Conservation (phyloP, 805 yeast species). For the Wickerhamiella bombiphila region DNA sequence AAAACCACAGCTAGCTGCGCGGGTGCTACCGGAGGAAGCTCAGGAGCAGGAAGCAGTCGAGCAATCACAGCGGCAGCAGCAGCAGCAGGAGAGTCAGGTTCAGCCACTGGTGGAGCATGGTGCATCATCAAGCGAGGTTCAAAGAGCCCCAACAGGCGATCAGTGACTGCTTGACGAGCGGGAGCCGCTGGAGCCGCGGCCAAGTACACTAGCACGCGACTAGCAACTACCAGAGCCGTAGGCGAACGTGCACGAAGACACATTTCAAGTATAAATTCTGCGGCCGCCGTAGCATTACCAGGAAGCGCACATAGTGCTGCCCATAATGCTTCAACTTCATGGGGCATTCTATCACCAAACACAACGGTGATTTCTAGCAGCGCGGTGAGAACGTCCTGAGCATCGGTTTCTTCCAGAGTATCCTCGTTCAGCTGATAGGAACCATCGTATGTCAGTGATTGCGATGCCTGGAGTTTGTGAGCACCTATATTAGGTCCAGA, state of each 20-base stretch:
- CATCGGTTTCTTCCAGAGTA: neutral
- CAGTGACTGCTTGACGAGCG: conserved; percentile 31
- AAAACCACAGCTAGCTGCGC: conserved; percentile 81
- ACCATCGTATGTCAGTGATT: no score
- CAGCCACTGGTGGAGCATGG: conserved; percentile 44
- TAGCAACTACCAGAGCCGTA: conserved; percentile 57
- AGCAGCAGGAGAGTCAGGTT: conserved; percentile 23
- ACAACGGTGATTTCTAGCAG: conserved; percentile 73
- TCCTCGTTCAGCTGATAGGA: no score
- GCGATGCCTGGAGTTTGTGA: no score
- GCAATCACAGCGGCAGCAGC: conserved; percentile 15
- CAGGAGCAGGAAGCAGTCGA: neutral
- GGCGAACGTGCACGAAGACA: conserved; percentile 60
- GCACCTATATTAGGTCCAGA: no score
- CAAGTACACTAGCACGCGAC: conserved; percentile 69
- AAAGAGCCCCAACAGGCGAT: conserved; percentile 50
- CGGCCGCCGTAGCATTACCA: conserved; percentile 52
- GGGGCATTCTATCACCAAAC: conserved; percentile 57
- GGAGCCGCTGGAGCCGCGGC: conserved; percentile 34
- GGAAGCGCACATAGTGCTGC: conserved; percentile 70
- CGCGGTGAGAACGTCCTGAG: conserved; percentile 54
- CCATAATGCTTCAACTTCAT: conserved; percentile 92
- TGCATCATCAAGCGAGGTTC: conserved; percentile 72
- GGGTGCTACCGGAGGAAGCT: conserved; percentile 53
- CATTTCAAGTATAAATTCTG: conserved; percentile 53